These are phyloP conservation scores for Fusarium mundagurra DNA, from an alignment of 2,329 filamentous ascomycete genomes.

Conservation along the genomic window DNA sequence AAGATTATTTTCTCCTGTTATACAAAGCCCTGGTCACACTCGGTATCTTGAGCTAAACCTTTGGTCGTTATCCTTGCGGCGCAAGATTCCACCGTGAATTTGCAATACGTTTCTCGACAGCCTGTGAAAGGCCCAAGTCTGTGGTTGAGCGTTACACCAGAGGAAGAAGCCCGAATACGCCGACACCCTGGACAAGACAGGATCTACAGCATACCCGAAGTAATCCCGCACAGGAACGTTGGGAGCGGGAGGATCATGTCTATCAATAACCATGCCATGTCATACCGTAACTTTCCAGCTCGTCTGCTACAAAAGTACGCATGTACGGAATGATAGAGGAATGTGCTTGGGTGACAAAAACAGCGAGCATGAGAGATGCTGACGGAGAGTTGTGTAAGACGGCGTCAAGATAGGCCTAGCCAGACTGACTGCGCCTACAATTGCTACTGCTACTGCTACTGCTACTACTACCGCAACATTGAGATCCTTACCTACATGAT, in stretches of 20 bases:
- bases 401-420: constrained; percentile 12
- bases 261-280: constrained; percentile 9
- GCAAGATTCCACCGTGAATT: neutral
- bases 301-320: neutral
- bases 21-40: neutral
- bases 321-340: neutral
- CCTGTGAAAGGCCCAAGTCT: constrained; percentile 20
- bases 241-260: constrained; percentile 12
- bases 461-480: constrained; percentile 24
- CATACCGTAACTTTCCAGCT: neutral
- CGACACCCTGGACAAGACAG: neutral
- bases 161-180: constrained; percentile 13
- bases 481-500: constrained; percentile 3
- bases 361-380: neutral
- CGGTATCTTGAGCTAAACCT: neutral
- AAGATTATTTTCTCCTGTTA: neutral
- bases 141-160: constrained; percentile 22
- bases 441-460: constrained; percentile 27
- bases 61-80: constrained; percentile 12
- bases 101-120: constrained; percentile 17
- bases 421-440: constrained; percentile 10
- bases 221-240: constrained; percentile 8
- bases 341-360: neutral
- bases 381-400: constrained; percentile 14
- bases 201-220: constrained; percentile 27